These are phyloP conservation scores for Phaeophleospora eucalypticola DNA, from an alignment of 2,329 filamentous ascomycete genomes.

Conservation along the genomic window DNA sequence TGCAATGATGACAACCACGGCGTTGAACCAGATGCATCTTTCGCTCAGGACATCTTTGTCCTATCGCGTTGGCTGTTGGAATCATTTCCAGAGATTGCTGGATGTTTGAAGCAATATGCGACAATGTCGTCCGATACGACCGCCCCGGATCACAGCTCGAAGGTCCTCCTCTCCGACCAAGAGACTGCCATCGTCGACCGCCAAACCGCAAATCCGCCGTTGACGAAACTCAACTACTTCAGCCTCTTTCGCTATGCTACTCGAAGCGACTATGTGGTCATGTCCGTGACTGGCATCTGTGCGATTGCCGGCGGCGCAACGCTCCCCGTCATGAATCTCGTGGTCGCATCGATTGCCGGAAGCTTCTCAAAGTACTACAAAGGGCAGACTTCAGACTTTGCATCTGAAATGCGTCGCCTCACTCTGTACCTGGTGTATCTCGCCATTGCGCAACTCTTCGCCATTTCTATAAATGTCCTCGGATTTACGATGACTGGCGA, in stretches of 20 bases:
- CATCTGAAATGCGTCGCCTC: constrained; percentile 53
- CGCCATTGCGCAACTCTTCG: constrained; percentile 70
- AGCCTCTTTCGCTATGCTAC: constrained; percentile 12
- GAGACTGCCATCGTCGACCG: constrained; percentile 6
- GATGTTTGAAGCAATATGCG: too few species aligned
- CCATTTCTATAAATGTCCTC: constrained; percentile 72
- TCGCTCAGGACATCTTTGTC: too few species aligned
- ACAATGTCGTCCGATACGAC: too few species aligned
- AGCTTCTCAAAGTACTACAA: constrained; percentile 20
- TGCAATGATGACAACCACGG: too few species aligned
- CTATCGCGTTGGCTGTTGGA: too few species aligned
- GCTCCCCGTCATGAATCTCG: constrained; percentile 35
- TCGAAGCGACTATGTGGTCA: constrained; percentile 30
- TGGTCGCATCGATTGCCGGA: constrained; percentile 57
- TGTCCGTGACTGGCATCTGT: constrained; percentile 32
- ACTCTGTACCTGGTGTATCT: constrained; percentile 81
- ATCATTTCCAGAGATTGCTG: too few species aligned
- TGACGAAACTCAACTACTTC: constrained; percentile 4
- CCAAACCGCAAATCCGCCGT: constrained; percentile 4
- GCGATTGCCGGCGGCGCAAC: constrained; percentile 24
- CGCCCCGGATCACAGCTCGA: too few species aligned
- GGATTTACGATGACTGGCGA: constrained; percentile 46
- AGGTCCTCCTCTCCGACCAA: constrained; percentile 5
- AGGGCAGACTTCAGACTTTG: constrained; percentile 51
- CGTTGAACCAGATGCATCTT: too few species aligned